Evolutionary conservation across 305 asterid genomes (phyloP).

Genomic region (Solanum hybrid): DNA sequence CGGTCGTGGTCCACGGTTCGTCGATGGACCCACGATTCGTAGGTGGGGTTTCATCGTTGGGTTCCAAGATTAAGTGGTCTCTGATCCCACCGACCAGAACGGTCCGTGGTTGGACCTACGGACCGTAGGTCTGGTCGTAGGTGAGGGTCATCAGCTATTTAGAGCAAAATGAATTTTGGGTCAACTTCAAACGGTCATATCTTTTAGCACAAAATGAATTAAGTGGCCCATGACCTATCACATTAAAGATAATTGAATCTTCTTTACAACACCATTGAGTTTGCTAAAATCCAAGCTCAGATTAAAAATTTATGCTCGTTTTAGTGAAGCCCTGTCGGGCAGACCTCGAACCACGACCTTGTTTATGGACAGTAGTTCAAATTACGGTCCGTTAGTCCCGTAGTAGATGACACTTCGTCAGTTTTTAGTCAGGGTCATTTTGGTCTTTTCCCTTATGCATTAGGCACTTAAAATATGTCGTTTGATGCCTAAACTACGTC

Average conservation of each 20-base stretch:
- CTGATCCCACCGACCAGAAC: neutral
- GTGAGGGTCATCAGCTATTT: neutral
- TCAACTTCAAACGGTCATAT: neutral
- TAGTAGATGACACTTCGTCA: neutral
- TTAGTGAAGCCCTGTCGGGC: no score
- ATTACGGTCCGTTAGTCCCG: neutral
- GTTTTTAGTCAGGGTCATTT: no score
- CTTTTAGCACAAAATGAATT: neutral
- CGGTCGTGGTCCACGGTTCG: neutral
- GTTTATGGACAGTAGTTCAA: neutral
- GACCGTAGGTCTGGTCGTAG: neutral
- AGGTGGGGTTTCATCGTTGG: rapidly evolving
- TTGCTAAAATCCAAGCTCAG: no score
- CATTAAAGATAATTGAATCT: neutral
- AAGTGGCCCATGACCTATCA: neutral
- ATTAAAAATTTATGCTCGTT: neutral
- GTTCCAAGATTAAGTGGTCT: neutral
- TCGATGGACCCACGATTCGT: neutral
- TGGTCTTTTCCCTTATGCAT: neutral
- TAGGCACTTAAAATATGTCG: neutral
- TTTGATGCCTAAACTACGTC: neutral
- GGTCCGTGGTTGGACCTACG: neutral
- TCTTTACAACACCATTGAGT: neutral
- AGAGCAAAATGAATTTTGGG: neutral
- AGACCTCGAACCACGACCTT: neutral